These are phyloP conservation scores for Russula ochroleuca DNA, from an alignment of 768 basidiomycete species.

Conservation along the genomic window DNA sequence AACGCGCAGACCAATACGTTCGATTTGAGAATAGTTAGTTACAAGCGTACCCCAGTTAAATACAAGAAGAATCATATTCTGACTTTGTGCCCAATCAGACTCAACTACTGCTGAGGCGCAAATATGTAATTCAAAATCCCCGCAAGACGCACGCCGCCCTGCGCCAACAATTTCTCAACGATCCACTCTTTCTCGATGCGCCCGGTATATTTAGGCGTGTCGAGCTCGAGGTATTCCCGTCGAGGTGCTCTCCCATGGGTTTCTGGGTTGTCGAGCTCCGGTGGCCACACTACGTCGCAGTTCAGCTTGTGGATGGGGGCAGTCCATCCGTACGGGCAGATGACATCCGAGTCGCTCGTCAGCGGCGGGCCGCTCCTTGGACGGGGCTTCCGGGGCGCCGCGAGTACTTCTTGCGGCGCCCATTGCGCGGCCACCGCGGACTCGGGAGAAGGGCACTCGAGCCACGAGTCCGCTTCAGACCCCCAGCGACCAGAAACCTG, in stretches of 20 bases:
- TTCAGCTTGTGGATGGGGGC: conserved; percentile 69
- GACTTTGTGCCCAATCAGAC: neutral
- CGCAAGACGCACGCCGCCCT: conserved; percentile 80
- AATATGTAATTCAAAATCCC: conserved; percentile 77
- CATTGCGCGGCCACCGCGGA: neutral
- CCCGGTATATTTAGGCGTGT: conserved; percentile 77
- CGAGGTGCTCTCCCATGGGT: conserved; percentile 28
- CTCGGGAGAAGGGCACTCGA: conserved; percentile 47
- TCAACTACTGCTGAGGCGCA: conserved; percentile 25
- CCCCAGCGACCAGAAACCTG: conserved; percentile 42
- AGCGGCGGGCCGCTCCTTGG: conserved; percentile 11
- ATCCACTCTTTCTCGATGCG: conserved; percentile 61
- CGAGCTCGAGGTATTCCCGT: conserved; percentile 57
- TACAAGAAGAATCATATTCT: too few species aligned
- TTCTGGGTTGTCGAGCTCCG: conserved; percentile 47
- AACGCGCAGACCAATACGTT: neutral
- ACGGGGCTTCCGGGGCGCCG: neutral
- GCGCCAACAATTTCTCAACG: conserved; percentile 77
- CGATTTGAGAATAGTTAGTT: too few species aligned
- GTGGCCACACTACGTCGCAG: conserved; percentile 80
- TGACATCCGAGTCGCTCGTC: conserved; percentile 45
- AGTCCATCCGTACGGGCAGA: conserved; percentile 82
- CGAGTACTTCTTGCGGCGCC: neutral
- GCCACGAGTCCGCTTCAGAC: conserved; percentile 57
- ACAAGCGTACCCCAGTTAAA: too few species aligned